Evolutionary conservation across 2,329 filamentous ascomycete genomes (phyloP).

Genomic region (Pseudogymnoascus sp.): DNA sequence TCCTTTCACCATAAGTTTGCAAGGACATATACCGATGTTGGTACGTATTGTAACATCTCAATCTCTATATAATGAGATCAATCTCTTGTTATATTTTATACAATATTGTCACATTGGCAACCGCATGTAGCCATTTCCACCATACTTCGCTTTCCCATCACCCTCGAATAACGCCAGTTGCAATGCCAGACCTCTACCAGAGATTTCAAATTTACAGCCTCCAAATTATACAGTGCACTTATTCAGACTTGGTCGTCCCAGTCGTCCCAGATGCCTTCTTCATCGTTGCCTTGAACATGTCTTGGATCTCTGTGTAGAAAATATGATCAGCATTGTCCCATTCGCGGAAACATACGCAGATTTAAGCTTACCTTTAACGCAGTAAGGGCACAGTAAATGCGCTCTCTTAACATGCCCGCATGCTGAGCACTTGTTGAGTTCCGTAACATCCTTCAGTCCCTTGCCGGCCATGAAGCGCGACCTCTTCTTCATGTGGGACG

Average conservation of each 20-base stretch:
- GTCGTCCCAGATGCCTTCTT: conserved; percentile 8
- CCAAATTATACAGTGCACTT: conserved; percentile 5
- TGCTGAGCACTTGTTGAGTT: conserved; percentile 78
- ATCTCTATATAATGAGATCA: conserved; percentile 2
- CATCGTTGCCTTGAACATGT: conserved; percentile 20
- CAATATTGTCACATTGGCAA: conserved; percentile 5
- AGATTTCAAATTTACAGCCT: conserved; percentile 2
- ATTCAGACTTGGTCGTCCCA: conserved; percentile 5
- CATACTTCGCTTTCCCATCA: conserved; percentile 6
- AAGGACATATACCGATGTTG: not conserved
- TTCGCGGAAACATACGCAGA: not conserved
- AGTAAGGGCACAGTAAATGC: conserved; percentile 81
- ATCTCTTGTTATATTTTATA: not conserved
- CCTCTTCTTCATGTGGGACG: conserved; percentile 90
- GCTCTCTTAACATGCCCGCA: conserved; percentile 84
- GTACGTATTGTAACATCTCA: conserved; percentile 3
- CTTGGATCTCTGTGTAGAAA: conserved; percentile 22
- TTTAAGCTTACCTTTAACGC: conserved; percentile 62
- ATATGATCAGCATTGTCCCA: conserved; percentile 13
- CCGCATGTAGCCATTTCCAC: not conserved
- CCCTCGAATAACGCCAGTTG: conserved; percentile 8
- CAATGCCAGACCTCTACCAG: conserved; percentile 4
- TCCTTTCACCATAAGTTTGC: not conserved
- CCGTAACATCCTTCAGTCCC: conserved; percentile 81
- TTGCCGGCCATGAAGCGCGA: conserved; percentile 94